Evolutionary conservation across 495 filamentous ascomycete species (phyloP).

Genomic region (Talaromyces ruber): DNA sequence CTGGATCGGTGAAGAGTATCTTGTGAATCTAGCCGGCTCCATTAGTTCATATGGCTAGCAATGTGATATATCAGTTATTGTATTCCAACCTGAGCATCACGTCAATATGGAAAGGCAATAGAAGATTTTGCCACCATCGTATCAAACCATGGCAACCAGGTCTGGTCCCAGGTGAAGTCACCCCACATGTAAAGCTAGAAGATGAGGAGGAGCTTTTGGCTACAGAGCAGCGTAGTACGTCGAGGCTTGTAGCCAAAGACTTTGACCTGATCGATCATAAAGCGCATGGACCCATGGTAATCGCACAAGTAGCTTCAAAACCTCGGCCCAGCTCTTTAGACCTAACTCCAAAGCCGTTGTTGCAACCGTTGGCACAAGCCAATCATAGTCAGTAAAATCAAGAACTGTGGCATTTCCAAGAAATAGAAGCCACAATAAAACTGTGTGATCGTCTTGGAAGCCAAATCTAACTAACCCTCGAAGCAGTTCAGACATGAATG

Average conservation of each 20-base stretch:
- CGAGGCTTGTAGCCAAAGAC: not conserved
- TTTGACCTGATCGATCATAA: not conserved
- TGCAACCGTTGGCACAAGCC: conserved; percentile 1
- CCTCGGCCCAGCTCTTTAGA: not conserved
- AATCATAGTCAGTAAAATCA: not conserved
- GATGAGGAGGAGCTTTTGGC: not conserved
- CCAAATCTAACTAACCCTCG: not conserved
- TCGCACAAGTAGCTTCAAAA: not conserved
- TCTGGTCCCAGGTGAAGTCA: not conserved
- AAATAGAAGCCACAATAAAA: not conserved
- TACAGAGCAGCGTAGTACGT: not conserved
- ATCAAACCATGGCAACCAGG: not conserved
- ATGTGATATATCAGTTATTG: not conserved
- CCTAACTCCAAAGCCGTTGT: not conserved
- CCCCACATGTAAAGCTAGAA: not conserved
- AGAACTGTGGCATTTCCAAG: not conserved
- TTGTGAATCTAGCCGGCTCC: not conserved
- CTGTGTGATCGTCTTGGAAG: not conserved
- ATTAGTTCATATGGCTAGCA: not conserved
- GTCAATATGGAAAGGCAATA: not conserved
- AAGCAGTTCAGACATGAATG: not conserved
- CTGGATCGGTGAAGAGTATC: conserved; percentile 7
- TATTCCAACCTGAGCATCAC: not conserved
- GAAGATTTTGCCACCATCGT: not conserved
- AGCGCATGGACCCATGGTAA: not conserved